Conservation (phyloP, 257 asterid species). For the Solanum sitiens region DNA sequence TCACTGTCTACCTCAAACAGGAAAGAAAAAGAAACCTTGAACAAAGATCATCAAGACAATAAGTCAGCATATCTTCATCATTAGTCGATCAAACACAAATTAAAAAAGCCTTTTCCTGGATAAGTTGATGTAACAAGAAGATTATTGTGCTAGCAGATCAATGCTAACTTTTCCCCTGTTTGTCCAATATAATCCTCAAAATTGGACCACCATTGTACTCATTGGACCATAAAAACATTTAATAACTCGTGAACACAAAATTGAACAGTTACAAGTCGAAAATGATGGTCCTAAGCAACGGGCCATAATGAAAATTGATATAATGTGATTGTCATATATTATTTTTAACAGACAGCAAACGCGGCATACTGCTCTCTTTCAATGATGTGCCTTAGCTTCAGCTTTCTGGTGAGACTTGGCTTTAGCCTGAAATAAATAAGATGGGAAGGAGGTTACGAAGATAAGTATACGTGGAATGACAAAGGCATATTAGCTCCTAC, state of each 20-base stretch:
- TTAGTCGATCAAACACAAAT: background rate
- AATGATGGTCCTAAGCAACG: conserved; percentile 21
- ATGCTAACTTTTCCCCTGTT: background rate
- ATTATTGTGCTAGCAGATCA: background rate
- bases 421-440: conserved; percentile 25
- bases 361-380: conserved; percentile 2
- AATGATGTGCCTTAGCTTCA: conserved; percentile 64
- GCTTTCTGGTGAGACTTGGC: conserved; percentile 68
- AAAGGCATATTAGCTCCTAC: background rate
- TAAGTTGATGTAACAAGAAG: background rate
- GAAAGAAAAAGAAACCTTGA: background rate
- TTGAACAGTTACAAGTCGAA: conserved; percentile 12
- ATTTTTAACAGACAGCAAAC: conserved; percentile 22
- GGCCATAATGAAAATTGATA: conserved; percentile 19
- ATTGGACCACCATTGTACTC: conserved; percentile 1
- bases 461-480: background rate
- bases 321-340: conserved; percentile 17
- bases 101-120: background rate
- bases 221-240: conserved; percentile 3
- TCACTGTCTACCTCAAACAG: background rate
- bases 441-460: background rate
- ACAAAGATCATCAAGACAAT: background rate
- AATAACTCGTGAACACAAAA: conserved; percentile 4
- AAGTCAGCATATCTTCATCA: background rate
- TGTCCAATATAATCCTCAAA: background rate